Conservation (phyloP, 2,329 filamentous ascomycete species). For the Penicillium glabrum region DNA sequence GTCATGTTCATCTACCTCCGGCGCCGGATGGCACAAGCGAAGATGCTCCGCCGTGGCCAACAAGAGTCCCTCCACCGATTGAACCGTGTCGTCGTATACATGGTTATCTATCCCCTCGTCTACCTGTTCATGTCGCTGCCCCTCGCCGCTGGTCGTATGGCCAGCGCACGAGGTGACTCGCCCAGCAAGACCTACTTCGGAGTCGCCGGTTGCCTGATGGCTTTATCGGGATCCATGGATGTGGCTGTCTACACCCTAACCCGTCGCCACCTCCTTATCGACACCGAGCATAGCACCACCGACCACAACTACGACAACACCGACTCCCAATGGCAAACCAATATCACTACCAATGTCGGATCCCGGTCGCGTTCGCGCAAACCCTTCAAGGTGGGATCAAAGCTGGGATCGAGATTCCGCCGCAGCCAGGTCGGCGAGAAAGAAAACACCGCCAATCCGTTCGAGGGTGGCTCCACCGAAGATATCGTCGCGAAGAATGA, state of each 20-base stretch:
- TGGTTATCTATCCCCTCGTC: conserved; percentile 47
- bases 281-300: conserved; percentile 42
- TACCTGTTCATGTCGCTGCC: conserved; percentile 66
- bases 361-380: conserved; percentile 14
- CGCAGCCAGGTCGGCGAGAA: conserved; percentile 17
- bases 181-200: conserved; percentile 48
- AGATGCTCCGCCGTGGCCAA: conserved; percentile 31
- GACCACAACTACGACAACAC: conserved; percentile 30
- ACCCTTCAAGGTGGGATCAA: conserved; percentile 16
- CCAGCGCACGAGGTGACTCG: conserved; percentile 31
- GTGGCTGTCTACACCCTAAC: conserved; percentile 59
- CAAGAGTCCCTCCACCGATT: conserved; percentile 35
- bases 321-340: conserved; percentile 29
- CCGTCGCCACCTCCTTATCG: conserved; percentile 54
- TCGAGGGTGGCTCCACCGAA: conserved; percentile 46
- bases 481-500: conserved; percentile 40
- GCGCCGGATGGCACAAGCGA: conserved; percentile 40
- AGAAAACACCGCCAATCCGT: conserved; percentile 22
- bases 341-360: conserved; percentile 23
- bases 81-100: conserved; percentile 44
- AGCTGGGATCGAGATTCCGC: conserved; percentile 20
- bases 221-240: conserved; percentile 58
- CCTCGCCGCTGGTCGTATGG: conserved; percentile 51
- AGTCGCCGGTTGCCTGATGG: conserved; percentile 55
- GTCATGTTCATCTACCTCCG: conserved; percentile 51